Conservation (phyloP, 108 stramenopile genomes). For the Nitzschia sp. region DNA sequence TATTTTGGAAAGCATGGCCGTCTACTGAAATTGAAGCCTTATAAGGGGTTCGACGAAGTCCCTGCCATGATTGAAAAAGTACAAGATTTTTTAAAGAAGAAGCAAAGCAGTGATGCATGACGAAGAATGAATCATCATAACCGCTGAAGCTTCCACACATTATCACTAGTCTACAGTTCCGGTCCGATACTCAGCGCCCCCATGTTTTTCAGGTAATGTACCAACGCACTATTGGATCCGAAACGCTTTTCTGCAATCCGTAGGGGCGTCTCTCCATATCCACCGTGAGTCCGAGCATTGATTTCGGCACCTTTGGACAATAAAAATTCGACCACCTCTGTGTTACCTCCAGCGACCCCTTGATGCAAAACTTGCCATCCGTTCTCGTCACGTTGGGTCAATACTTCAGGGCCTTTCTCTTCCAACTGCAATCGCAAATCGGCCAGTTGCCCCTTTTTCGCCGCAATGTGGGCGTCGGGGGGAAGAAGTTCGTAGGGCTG, state of each 20-base stretch:
- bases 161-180: slow-evolving; percentile 28
- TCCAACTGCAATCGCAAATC: slow-evolving; percentile 33
- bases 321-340: slow-evolving; percentile 47
- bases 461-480: slow-evolving; percentile 58
- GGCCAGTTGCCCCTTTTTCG: slow-evolving; percentile 50
- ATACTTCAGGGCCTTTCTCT: neutral
- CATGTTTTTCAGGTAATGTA: slow-evolving; percentile 32
- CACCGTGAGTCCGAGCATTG: slow-evolving; percentile 51
- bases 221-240: slow-evolving; percentile 40
- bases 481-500: slow-evolving; percentile 14
- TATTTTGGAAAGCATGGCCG: slow-evolving; percentile 40
- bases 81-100: slow-evolving; percentile 2
- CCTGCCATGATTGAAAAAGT: slow-evolving; percentile 21
- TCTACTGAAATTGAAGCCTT: slow-evolving; percentile 56
- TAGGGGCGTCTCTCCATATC: slow-evolving; percentile 46
- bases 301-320: slow-evolving; percentile 49
- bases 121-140: too few species aligned
- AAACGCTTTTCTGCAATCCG: slow-evolving; percentile 39
- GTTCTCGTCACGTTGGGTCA: slow-evolving; percentile 43
- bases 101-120: too few species aligned
- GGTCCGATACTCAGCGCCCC: slow-evolving; percentile 53
- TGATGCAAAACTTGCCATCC: slow-evolving; percentile 59
- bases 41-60: slow-evolving; percentile 65
- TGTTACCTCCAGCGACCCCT: slow-evolving; percentile 38
- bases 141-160: neutral